Base-by-base conservation (phyloP, 768 basidiomycete species). In the Pisolithus tinctorius region DNA sequence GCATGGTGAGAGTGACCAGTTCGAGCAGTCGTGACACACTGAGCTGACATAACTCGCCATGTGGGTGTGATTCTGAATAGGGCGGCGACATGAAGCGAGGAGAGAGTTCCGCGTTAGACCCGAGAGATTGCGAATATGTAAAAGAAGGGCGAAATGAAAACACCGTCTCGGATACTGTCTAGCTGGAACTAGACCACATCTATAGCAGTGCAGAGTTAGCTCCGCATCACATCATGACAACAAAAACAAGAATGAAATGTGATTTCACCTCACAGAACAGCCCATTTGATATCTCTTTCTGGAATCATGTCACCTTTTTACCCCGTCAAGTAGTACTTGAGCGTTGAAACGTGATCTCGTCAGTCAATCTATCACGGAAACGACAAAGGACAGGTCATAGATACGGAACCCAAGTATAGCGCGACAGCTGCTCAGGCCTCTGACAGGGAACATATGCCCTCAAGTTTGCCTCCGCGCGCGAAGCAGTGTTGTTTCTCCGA, bases 221-320 rank as follows among this genome's bases (percentile, higher is more conserved):
- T 57, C 63, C 53, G 43, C 56, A 67, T 67, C 59, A 61, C 49
- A 64, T 64, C 58, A 60, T 53, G 60, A 48, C 61, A 49, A 57
- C 45, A 30, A 45, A 62, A 42, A 44, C 52, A 52, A 50, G 54
- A 56, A 66, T 56, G 60, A 60, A 65, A 60, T 54, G 60, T 56
- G 65, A 59, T 63, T 55, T 45, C 43, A 45, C 29, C 26, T 47
- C 63, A 60, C 60, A 67, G 65, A 61, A 66, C 56, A 57, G 55
- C 55, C 55, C 53, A 64, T 63, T 62, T 58, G 64, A 62, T 66
- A 59, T 64, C 63, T 61, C 56, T 48, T 58, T 66, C 63, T 65
- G 64, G 64, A 64, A 62, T 62, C 31, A 36, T 36, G 14, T 47
- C 23, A 44, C 16, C 27, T 44, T 44, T 44, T 44, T 23, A 16